Evolutionary conservation across 441 rosid species (phyloP), one percentile per base, ranked within the genome.

Genomic region (Gossypium gossypioides): DNA sequence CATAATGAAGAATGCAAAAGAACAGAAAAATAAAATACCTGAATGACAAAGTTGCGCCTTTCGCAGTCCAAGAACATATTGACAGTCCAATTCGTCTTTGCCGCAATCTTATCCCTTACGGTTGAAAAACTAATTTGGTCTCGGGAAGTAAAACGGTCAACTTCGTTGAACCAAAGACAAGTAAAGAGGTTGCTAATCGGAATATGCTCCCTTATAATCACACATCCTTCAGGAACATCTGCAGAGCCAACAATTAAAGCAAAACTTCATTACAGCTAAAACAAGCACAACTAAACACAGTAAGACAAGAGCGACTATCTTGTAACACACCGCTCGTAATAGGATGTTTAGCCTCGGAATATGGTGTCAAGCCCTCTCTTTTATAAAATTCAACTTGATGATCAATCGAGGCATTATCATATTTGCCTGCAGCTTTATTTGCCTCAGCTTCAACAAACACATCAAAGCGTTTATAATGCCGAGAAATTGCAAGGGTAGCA

Each of bases 201-300:
- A 71, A 87, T 83, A 66, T 95, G 99, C 86, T 95, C 99, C 82
- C 97, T 89, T 74, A 95, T 75, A 56, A 95, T 83, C 65, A 92
- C 99, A 65, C 99, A 94, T 25, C 99, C 99, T 84, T 94, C 99
- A 5, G 99, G 99, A 72, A 94, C 96, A 84, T 95, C 99, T 94
- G 87, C 81, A 84, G 68, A 75, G 22, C 66, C 72, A 79, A 55
- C 62, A 72, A 67, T 15, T 24, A 25, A 71, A 52, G 37, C 37
- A 72, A 34, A 72, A 44, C 19, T 55, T 50, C 44, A 55, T 22
- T 52, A 54, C 34, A 34, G 61, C 42, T 18, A n/a, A 48, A 64
- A 37, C 13, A 19, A 9, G 51, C 50, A 69, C 59, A 44, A 24
- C 15, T 10, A 32, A 59, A 24, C 7, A 18, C 16, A 2, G 73